Percentiles rank a stretch among this genome's conserved stretches.
phyloP scores from a whole-genome alignment of 345 rosid genomes.

The Lumnitzera racemosa region DNA sequence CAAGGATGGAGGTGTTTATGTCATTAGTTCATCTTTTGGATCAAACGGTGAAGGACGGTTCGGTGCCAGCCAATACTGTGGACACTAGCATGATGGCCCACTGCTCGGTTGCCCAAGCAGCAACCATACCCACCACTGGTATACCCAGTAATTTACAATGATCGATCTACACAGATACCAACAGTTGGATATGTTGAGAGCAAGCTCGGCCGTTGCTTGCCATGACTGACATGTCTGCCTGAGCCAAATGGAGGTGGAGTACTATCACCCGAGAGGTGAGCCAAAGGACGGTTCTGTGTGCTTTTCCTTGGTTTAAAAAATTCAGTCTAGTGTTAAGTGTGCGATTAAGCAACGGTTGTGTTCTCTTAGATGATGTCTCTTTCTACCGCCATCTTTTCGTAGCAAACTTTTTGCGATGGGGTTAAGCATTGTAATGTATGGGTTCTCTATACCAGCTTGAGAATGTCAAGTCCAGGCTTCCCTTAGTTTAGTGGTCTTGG shows the following conservation, averaged over 20 bases:
- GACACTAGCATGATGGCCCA: conserved; percentile 46
- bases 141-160: conserved; percentile 39
- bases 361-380: too few species aligned
- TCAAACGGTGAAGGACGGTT: conserved; percentile 53
- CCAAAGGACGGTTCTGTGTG: too few species aligned
- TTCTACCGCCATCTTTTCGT: too few species aligned
- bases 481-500: too few species aligned
- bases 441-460: too few species aligned
- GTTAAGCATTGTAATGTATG: too few species aligned
- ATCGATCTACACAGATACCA: conserved; percentile 19
- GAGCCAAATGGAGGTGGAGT: conserved; percentile 22
- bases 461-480: too few species aligned
- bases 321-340: too few species aligned
- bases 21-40: conserved; percentile 76
- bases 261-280: conserved; percentile 1
- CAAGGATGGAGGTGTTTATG: conserved; percentile 91
- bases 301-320: too few species aligned
- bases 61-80: conserved; percentile 29
- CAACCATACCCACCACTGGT: conserved; percentile 45
- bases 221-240: conserved; percentile 49
- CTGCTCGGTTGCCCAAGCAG: conserved; percentile 29
- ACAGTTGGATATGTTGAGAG: conserved; percentile 48
- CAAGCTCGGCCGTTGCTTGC: conserved; percentile 31
- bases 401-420: too few species aligned
- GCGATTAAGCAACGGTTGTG: too few species aligned